phyloP scores from a whole-genome alignment of 2,329 filamentous ascomycete species.

The Clarireedia paspali region DNA sequence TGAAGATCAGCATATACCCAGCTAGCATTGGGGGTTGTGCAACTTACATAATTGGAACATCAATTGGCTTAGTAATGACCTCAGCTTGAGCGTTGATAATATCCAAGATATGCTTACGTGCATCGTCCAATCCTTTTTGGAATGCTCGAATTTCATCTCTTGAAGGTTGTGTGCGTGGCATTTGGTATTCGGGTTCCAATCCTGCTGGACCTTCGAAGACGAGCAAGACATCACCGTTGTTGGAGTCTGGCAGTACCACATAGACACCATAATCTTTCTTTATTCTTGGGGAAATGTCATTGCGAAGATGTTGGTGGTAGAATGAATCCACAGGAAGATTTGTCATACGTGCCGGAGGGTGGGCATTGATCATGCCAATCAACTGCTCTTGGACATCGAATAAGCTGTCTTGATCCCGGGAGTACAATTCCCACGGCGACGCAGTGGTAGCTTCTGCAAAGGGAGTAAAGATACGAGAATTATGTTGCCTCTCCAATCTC shows the following conservation, averaged over 20 bases:
- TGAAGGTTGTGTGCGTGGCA: constrained; percentile 46
- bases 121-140: constrained; percentile 47
- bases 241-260: constrained; percentile 60
- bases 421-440: constrained; percentile 81
- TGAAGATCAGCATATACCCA: constrained; percentile 22
- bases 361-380: constrained; percentile 62
- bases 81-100: constrained; percentile 52
- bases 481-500: constrained; percentile 70
- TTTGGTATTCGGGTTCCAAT: constrained; percentile 39
- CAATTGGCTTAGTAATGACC: constrained; percentile 42
- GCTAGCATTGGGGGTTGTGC: too few relatives aligned
- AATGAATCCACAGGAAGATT: constrained; percentile 67
- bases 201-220: constrained; percentile 64
- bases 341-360: constrained; percentile 65
- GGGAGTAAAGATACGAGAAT: constrained; percentile 82
- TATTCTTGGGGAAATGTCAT: constrained; percentile 54
- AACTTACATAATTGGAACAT: constrained; percentile 50
- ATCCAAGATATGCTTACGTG: constrained; percentile 48
- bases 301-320: constrained; percentile 66
- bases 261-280: constrained; percentile 65
- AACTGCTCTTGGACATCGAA: constrained; percentile 70
- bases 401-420: constrained; percentile 75
- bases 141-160: constrained; percentile 44
- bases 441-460: constrained; percentile 60
- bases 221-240: constrained; percentile 55